Percentiles rank a stretch among this genome's conserved stretches.
phyloP scores from a whole-genome alignment of 2,329 filamentous ascomycete genomes.

The Aspergillus ibericus region DNA sequence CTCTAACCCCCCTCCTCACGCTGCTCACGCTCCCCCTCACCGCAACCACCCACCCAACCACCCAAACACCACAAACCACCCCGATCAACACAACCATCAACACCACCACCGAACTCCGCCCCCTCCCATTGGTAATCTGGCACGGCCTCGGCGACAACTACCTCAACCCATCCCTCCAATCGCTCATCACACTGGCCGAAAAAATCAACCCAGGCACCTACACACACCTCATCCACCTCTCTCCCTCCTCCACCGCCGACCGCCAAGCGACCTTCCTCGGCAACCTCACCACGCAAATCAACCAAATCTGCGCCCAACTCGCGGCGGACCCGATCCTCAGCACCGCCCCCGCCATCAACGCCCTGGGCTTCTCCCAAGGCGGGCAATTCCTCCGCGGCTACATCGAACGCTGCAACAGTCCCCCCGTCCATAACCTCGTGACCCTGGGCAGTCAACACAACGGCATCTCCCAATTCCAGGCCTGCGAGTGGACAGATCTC shows the following conservation, averaged over 20 bases:
- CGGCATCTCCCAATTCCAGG: conserved; percentile 80
- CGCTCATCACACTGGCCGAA: conserved; percentile 70
- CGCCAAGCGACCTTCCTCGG: conserved; percentile 85
- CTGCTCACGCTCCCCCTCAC: conserved; percentile 17
- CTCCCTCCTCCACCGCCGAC: conserved; percentile 66
- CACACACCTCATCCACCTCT: conserved; percentile 75
- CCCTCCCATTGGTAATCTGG: conserved; percentile 90
- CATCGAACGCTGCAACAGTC: conserved; percentile 78
- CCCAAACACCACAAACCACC: background rate
- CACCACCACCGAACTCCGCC: conserved; percentile 39
- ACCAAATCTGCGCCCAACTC: conserved; percentile 74
- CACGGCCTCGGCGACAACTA: conserved; percentile 74
- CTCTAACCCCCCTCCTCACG: background rate
- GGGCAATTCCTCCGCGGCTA: conserved; percentile 94
- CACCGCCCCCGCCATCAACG: conserved; percentile 80
- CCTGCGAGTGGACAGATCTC: conserved; percentile 70
- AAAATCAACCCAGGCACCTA: conserved; percentile 77
- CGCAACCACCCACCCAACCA: conserved; percentile 18
- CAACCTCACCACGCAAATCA: conserved; percentile 78
- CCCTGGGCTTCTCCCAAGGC: conserved; percentile 91
- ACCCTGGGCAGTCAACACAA: conserved; percentile 93
- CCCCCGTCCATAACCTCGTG: conserved; percentile 73
- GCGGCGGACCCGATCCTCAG: conserved; percentile 74
- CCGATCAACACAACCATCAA: conserved; percentile 1
- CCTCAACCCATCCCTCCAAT: conserved; percentile 70